phyloP scores from a whole-genome alignment of 2,329 filamentous ascomycete genomes.

The Fusarium dlaminii region DNA sequence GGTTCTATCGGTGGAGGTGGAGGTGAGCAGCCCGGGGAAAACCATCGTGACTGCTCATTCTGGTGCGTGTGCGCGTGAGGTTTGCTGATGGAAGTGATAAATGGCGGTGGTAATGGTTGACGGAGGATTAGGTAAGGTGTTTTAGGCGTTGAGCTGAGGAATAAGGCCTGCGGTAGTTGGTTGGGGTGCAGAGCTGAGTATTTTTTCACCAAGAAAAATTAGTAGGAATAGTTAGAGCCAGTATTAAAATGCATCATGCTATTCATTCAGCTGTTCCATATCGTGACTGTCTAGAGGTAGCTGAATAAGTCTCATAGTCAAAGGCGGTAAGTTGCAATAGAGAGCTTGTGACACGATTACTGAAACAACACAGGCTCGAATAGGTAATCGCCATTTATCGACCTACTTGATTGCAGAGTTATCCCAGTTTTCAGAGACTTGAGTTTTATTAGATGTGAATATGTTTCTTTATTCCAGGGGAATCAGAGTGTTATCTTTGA shows the following conservation, averaged over 20 bases:
- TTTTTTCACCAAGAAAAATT: neutral
- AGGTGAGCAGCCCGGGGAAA: slow-evolving; percentile 58
- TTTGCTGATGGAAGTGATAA: neutral
- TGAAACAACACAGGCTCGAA: neutral
- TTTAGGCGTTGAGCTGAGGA: slow-evolving; percentile 11
- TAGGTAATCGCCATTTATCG: neutral
- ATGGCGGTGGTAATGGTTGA: slow-evolving; percentile 11
- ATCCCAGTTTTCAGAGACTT: neutral
- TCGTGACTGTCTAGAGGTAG: neutral
- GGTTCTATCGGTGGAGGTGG: slow-evolving; percentile 53
- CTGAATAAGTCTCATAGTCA: neutral
- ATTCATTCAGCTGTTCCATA: neutral
- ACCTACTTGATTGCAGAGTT: neutral
- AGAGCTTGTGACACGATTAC: neutral
- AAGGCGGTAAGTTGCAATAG: neutral
- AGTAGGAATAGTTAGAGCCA: neutral
- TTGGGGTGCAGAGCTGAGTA: neutral
- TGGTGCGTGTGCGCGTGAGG: slow-evolving; percentile 25
- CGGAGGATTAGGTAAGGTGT: slow-evolving; percentile 28
- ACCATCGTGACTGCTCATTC: slow-evolving; percentile 58
- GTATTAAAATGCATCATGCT: neutral
- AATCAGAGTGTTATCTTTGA: neutral
- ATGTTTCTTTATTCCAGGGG: neutral
- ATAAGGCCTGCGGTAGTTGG: slow-evolving; percentile 8
- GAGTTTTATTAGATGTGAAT: neutral